Conservation (phyloP, 2,329 filamentous ascomycete genomes). For the Penicillium sp. region DNA sequence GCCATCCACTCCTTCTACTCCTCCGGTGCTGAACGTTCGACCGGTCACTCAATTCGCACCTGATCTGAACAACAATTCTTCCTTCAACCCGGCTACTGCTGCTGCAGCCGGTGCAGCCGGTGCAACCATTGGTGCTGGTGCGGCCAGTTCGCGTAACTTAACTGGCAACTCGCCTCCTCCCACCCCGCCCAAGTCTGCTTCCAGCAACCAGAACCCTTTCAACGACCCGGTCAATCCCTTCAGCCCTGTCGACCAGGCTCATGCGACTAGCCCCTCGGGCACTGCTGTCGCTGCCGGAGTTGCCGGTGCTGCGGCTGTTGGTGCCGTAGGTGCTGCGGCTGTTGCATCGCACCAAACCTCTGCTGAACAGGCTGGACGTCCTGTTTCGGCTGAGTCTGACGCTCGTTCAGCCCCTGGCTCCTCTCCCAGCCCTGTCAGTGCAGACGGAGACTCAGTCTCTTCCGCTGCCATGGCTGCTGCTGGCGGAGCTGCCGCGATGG, state of each 20-base stretch:
- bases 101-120: constrained; percentile 28
- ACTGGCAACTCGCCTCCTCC: constrained; percentile 37
- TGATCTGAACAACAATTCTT: constrained; percentile 53
- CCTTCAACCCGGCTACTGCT: constrained; percentile 13
- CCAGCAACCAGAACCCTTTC: constrained; percentile 50
- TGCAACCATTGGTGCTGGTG: constrained; percentile 24
- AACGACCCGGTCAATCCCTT: constrained; percentile 72
- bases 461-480: constrained; percentile 18
- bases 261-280: constrained; percentile 29
- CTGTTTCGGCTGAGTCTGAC: constrained; percentile 26
- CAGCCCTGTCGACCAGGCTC: constrained; percentile 47
- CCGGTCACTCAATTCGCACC: constrained; percentile 84
- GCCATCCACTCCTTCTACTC: constrained; percentile 51
- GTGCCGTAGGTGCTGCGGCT: constrained; percentile 45
- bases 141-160: constrained; percentile 36
- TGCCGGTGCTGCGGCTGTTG: constrained; percentile 46
- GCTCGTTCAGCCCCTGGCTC: constrained; percentile 26
- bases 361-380: constrained; percentile 25
- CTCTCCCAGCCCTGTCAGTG: constrained; percentile 30
- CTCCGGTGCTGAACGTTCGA: constrained; percentile 82
- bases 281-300: constrained; percentile 40
- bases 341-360: constrained; percentile 31
- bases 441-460: constrained; percentile 25
- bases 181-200: constrained; percentile 46
- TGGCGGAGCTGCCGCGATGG: constrained; percentile 11